Evolutionary conservation across 2,329 filamentous ascomycete genomes (phyloP), one percentile per base, ranked within the genome.

Genomic region (Aspergillus quadrilineatus): DNA sequence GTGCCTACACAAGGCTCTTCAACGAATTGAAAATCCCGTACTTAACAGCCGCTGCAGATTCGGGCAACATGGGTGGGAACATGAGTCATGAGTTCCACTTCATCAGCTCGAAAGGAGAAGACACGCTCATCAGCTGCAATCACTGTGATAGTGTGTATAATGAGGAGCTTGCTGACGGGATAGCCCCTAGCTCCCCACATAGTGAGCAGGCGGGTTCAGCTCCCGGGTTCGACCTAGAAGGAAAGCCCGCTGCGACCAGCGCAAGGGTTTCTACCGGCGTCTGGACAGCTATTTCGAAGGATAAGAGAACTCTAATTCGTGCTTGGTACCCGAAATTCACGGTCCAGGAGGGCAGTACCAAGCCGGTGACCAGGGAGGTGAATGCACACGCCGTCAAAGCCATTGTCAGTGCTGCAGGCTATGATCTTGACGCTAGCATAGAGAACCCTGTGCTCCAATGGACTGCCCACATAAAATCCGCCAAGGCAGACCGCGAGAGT

Each of bases 31-130:
- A 88, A 63, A 73, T 99, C 12, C 91, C 91, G 0, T 90, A 94
- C 63, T 73, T 96, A 0, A 87, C 95, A 17, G 93, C 93, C 1
- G 86, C 90, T 64, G 94, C 94, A 6, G 92, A 92, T 71, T 97
- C 93, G 1, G 94, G 94, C n/a, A 90, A 91, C 63, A 99, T 99
- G 84, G 94, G 94, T 32, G 94, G 94, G 10, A 88, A 87, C 63
- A 76, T 96, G 37, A 97, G 92, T 71, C 94, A 99, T 70, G 94
- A 99, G 68, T 99, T 95, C 69, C 94, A 97, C 69, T 87, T 96
- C 50, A 82, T 88, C 1, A 90, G 87, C 30, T 69, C 82, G 0
- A 86, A 89, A 49, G 94, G 94, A 6, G 94, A 97, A 71, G 94
- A 99, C 67, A 87, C 85, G 1, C 82, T 99, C 37, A 84, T 95